Percentiles rank a stretch among this genome's conserved stretches.
Conservation (phyloP, 1,284 basidiomycete genomes). For the Baeospora myosura region DNA sequence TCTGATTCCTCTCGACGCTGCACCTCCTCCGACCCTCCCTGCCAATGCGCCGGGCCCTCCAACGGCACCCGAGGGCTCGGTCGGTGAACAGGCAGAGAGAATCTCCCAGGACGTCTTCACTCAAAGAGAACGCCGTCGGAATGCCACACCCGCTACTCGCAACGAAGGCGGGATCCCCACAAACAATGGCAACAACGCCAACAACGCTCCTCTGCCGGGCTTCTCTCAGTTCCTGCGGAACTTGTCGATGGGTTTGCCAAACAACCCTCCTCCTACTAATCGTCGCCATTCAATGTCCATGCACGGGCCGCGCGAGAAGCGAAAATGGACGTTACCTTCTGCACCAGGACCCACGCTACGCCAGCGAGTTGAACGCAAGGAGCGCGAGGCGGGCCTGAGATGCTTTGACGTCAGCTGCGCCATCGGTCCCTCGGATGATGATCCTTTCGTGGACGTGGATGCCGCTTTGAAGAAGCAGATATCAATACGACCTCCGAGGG, state of each 20-base stretch:
- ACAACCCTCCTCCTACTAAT: neutral
- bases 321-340: constrained; percentile 42
- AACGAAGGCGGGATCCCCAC: too few species aligned
- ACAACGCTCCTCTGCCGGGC: too few species aligned
- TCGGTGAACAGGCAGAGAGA: too few species aligned
- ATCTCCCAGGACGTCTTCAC: too few species aligned
- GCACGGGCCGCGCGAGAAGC: constrained; percentile 20
- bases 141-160: too few species aligned
- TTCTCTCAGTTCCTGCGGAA: neutral
- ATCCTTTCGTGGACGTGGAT: constrained; percentile 38
- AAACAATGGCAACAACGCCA: too few species aligned
- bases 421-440: constrained; percentile 68
- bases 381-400: constrained; percentile 60
- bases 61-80: too few species aligned
- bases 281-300: neutral
- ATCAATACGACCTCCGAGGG: constrained; percentile 27
- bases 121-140: too few species aligned
- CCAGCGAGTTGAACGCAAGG: constrained; percentile 58
- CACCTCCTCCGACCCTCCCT: too few species aligned
- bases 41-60: too few species aligned
- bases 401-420: constrained; percentile 68
- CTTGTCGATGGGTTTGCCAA: neutral
- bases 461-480: constrained; percentile 36
- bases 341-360: constrained; percentile 59
- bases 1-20: too few species aligned